Evolutionary conservation across 2,329 filamentous ascomycete species (phyloP).

Genomic region (Exophiala calicioides): DNA sequence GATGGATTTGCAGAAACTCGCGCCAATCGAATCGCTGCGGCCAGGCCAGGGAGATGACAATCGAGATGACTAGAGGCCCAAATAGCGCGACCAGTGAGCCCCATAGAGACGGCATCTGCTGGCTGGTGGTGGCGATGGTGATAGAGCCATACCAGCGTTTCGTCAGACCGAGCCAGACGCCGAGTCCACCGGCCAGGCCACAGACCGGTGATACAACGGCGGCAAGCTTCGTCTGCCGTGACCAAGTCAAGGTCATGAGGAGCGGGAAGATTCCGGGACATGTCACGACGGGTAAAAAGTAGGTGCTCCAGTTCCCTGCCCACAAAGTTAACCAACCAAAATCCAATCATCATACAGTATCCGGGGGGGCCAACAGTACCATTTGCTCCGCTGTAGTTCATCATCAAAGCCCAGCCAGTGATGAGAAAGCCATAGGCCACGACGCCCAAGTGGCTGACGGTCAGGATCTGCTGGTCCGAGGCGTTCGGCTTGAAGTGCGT

Average conservation of each 20-base stretch:
- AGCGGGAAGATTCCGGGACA: slow-evolving; percentile 50
- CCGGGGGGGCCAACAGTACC: too few species aligned
- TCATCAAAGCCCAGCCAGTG: slow-evolving; percentile 48
- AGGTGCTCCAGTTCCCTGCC: slow-evolving; percentile 51
- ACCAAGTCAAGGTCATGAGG: slow-evolving; percentile 32
- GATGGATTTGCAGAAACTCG: slow-evolving; percentile 50
- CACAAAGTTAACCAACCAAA: too few species aligned
- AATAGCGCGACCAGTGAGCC: slow-evolving; percentile 50
- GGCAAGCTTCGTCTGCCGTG: slow-evolving; percentile 47
- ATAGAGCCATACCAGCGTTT: slow-evolving; percentile 40
- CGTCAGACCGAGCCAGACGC: slow-evolving; percentile 40
- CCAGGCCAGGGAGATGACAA: slow-evolving; percentile 46
- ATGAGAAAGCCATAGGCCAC: slow-evolving; percentile 52
- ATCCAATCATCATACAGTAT: too few species aligned
- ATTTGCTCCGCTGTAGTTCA: slow-evolving; percentile 53
- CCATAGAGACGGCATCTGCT: slow-evolving; percentile 47
- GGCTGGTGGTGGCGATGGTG: slow-evolving; percentile 44
- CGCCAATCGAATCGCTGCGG: slow-evolving; percentile 47
- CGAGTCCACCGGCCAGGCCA: slow-evolving; percentile 11
- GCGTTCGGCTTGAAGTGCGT: slow-evolving; percentile 53
- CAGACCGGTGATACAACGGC: slow-evolving; percentile 40
- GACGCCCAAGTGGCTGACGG: slow-evolving; percentile 51
- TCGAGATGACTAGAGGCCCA: slow-evolving; percentile 49
- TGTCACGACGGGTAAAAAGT: slow-evolving; percentile 45
- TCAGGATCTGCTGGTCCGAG: slow-evolving; percentile 44